Conservation (phyloP, 208 protist genomes). For the Crithidia expoeki region DNA sequence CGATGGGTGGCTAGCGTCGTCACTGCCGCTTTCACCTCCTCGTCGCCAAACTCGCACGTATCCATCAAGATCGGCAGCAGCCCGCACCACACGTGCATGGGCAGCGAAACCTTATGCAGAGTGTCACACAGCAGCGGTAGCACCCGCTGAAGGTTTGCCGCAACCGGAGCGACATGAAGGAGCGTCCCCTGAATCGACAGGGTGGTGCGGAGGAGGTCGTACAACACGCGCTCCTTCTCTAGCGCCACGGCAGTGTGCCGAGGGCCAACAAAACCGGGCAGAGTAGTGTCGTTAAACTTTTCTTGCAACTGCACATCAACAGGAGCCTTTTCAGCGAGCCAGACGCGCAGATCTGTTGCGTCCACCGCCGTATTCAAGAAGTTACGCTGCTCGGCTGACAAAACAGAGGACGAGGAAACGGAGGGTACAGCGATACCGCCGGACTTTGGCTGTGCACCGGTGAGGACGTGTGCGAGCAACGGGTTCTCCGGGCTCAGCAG, state of each 20-base stretch:
- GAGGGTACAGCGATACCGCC: background rate
- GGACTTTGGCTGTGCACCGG: conserved; percentile 2
- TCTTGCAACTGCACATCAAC: conserved; percentile 21
- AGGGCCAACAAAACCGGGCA: conserved; percentile 25
- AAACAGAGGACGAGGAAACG: background rate
- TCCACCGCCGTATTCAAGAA: conserved; percentile 57
- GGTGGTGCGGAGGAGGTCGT: conserved; percentile 55
- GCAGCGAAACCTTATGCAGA: conserved; percentile 45
- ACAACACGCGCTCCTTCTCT: conserved; percentile 38
- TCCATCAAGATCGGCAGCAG: conserved; percentile 57
- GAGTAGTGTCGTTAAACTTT: conserved; percentile 2
- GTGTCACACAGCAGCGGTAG: conserved; percentile 55
- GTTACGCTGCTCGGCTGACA: conserved; percentile 48
- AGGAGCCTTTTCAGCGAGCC: conserved; percentile 36
- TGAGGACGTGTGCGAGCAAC: conserved; percentile 36
- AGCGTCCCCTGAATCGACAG: conserved; percentile 58
- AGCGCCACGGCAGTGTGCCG: conserved; percentile 23
- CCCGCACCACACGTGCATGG: conserved; percentile 59
- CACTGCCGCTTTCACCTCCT: conserved; percentile 34
- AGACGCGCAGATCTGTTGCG: conserved; percentile 35
- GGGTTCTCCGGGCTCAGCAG: conserved; percentile 52
- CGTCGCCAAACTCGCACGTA: conserved; percentile 26
- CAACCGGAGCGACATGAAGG: conserved; percentile 42
- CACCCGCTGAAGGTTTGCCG: conserved; percentile 49
- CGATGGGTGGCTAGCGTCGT: conserved; percentile 42